Evolutionary conservation across 2,329 filamentous ascomycete species (phyloP).

Genomic region (Zasmidium citrigriseum): DNA sequence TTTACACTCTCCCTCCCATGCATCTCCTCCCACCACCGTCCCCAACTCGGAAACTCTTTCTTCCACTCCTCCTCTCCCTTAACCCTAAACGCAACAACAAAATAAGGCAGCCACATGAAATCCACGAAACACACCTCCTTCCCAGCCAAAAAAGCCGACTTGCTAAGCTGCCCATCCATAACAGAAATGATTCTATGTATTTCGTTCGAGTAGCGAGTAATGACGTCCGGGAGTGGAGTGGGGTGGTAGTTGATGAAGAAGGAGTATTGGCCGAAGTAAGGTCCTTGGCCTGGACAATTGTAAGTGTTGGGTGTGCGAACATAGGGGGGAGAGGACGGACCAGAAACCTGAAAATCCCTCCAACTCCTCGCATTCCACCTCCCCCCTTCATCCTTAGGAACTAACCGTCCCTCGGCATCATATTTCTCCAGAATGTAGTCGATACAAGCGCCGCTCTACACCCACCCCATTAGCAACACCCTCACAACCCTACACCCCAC

Average conservation of each 20-base stretch:
- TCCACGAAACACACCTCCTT: conserved; percentile 46
- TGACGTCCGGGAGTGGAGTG: conserved; percentile 37
- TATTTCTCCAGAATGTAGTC: conserved; percentile 34
- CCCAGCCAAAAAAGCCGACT: conserved; percentile 43
- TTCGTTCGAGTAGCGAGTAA: conserved; percentile 50
- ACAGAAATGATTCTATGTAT: conserved; percentile 47
- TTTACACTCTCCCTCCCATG: no score
- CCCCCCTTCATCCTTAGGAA: conserved; percentile 24
- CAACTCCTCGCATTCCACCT: conserved; percentile 30
- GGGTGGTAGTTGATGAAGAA: no score
- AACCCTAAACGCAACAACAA: conserved; percentile 12
- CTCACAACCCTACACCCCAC: no score
- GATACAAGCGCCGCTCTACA: conserved; percentile 25
- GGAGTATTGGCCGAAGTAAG: conserved; percentile 41
- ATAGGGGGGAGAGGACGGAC: background rate
- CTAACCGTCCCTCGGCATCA: conserved; percentile 31
- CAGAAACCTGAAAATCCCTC: conserved; percentile 32
- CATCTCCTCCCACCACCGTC: no score
- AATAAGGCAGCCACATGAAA: conserved; percentile 43
- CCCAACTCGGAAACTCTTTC: conserved; percentile 24
- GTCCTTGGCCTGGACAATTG: conserved; percentile 28
- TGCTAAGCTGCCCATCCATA: conserved; percentile 41
- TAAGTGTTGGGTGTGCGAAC: no score
- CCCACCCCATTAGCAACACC: background rate
- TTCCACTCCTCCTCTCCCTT: conserved; percentile 25